Conservation (phyloP, 2,329 filamentous ascomycete genomes). For the Graphilbum fragrans region DNA sequence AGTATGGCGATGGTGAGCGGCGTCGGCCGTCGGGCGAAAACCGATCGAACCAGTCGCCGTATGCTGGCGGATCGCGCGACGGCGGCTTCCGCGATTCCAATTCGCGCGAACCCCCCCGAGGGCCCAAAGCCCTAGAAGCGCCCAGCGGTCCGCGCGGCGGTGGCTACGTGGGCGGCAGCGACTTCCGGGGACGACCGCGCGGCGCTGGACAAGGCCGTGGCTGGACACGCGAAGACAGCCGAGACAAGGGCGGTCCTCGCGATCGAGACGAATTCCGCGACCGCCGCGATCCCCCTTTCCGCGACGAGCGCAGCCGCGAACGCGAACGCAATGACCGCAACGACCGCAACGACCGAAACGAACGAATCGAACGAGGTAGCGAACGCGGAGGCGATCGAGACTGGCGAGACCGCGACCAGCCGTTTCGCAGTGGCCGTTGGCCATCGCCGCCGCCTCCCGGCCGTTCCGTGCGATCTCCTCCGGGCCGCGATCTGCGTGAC, state of each 20-base stretch:
- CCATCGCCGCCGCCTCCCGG: slow-evolving; percentile 46
- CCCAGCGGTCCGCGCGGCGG: slow-evolving; percentile 57
- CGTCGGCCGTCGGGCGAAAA: slow-evolving; percentile 53
- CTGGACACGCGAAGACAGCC: slow-evolving; percentile 53
- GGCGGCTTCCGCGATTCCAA: slow-evolving; percentile 37
- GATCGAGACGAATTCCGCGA: slow-evolving; percentile 33
- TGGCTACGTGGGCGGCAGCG: slow-evolving; percentile 43
- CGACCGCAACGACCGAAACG: slow-evolving; percentile 46
- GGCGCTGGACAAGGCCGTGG: slow-evolving; percentile 41
- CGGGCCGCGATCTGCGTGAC: slow-evolving; percentile 31
- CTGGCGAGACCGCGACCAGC: slow-evolving; percentile 39
- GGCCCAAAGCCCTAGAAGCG: slow-evolving; percentile 60
- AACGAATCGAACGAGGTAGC: slow-evolving; percentile 29
- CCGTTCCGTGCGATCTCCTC: slow-evolving; percentile 41
- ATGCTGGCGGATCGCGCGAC: slow-evolving; percentile 48
- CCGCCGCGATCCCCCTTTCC: background rate
- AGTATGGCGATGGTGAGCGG: slow-evolving; percentile 53
- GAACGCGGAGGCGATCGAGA: slow-evolving; percentile 45
- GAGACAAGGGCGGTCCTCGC: slow-evolving; percentile 36
- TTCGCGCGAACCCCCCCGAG: slow-evolving; percentile 62
- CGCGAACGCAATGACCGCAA: slow-evolving; percentile 26
- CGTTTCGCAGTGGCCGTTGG: slow-evolving; percentile 44
- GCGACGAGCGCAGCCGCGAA: slow-evolving; percentile 41
- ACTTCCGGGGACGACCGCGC: slow-evolving; percentile 50
- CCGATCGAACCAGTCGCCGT: slow-evolving; percentile 44